phyloP scores from a whole-genome alignment of 495 filamentous ascomycete species.

The Aspergillus steynii region DNA sequence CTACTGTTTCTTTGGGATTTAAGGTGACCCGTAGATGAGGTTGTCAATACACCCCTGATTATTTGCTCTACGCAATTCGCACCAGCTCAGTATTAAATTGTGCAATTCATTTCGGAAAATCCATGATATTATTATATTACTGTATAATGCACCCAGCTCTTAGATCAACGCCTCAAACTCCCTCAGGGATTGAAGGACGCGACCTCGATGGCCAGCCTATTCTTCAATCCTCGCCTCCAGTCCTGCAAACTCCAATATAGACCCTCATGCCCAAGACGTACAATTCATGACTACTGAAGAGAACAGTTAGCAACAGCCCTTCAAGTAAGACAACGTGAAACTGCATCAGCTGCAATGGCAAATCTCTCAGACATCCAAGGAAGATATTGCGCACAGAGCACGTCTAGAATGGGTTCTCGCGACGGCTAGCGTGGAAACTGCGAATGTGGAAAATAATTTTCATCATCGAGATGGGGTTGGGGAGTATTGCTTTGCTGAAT shows the following conservation, averaged over 20 bases:
- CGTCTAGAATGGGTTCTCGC: constrained; percentile 36
- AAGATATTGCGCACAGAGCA: constrained; percentile 39
- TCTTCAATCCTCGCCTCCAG: neutral
- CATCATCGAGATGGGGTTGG: constrained; percentile 23
- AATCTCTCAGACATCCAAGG: constrained; percentile 42
- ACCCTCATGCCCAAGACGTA: neutral
- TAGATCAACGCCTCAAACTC: too few species aligned
- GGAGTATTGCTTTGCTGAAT: neutral
- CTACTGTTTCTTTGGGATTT: neutral
- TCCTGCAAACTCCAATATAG: neutral
- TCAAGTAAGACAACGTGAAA: constrained; percentile 4
- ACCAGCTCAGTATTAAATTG: neutral
- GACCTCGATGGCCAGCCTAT: neutral
- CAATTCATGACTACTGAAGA: neutral
- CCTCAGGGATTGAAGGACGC: neutral
- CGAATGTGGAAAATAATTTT: constrained; percentile 53
- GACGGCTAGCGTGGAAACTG: constrained; percentile 57
- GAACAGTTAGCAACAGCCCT: constrained; percentile 12
- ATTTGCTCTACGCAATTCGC: neutral
- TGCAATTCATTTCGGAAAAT: neutral
- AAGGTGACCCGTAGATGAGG: neutral
- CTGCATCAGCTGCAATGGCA: constrained; percentile 1
- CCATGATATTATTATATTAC: neutral
- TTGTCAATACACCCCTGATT: neutral
- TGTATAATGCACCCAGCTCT: neutral